These are phyloP conservation scores for Hordeum pubiflorum DNA, from an alignment of 202 grass and related monocot species.

Conservation along the genomic window DNA sequence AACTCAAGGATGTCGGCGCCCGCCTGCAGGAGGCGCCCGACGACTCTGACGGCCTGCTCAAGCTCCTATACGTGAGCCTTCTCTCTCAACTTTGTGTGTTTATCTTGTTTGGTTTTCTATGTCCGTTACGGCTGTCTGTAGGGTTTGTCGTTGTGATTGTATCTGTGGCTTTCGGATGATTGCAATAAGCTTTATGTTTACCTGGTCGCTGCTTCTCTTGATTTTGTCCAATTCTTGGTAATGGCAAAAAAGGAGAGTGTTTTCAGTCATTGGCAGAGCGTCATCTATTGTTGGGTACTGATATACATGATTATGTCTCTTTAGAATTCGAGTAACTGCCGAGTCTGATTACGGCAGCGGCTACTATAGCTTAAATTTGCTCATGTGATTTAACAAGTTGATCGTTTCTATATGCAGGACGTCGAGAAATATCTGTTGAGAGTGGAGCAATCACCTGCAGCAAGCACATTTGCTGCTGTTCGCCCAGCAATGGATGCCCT, in stretches of 20 bases:
- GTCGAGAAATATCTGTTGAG: constrained; percentile 42
- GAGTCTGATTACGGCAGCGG: neutral
- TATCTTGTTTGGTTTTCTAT: neutral
- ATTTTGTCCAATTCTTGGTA: neutral
- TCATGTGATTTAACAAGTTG: neutral
- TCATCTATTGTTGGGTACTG: neutral
- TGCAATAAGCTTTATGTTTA: neutral
- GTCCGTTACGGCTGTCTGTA: constrained; percentile 8
- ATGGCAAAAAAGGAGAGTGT: neutral
- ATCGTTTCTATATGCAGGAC: constrained; percentile 44
- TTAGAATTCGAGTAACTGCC: neutral
- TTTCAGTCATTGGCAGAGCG: neutral
- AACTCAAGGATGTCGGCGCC: constrained; percentile 40
- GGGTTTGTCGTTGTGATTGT: neutral
- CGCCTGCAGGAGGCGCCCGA: constrained; percentile 46
- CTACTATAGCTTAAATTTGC: neutral
- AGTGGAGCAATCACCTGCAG: constrained; percentile 65
- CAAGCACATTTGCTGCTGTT: constrained; percentile 41
- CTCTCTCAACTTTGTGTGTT: neutral
- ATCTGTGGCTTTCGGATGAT: neutral
- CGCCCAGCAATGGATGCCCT: constrained; percentile 53
- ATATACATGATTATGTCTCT: neutral
- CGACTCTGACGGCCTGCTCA: constrained; percentile 38
- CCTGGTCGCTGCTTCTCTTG: neutral
- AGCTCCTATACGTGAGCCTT: constrained; percentile 58